These are phyloP conservation scores for Solanum gandarillasii DNA, from an alignment of 257 asterid genomes.

Conservation along the genomic window DNA sequence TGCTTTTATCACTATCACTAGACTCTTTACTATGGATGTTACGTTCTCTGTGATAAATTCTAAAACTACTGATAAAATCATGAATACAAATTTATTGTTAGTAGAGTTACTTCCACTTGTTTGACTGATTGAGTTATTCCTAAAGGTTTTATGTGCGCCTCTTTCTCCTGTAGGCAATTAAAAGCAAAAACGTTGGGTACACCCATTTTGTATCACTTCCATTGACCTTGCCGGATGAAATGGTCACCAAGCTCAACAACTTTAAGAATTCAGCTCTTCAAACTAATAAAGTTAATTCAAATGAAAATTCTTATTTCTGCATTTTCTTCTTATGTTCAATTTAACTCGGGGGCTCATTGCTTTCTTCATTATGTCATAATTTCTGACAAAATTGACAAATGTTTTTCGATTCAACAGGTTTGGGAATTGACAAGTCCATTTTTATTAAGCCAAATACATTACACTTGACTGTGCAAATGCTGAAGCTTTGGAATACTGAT, in stretches of 20 bases:
- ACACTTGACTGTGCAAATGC: constrained; percentile 92
- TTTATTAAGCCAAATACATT: constrained; percentile 77
- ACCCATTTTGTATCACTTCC: constrained; percentile 97
- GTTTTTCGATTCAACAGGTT: constrained; percentile 27
- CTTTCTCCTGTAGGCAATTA: constrained; percentile 46
- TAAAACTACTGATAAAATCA: not conserved
- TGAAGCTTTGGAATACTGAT: constrained; percentile 78
- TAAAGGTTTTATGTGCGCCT: not conserved
- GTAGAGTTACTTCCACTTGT: not conserved
- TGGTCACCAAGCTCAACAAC: constrained; percentile 54
- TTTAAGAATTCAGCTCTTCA: constrained; percentile 65
- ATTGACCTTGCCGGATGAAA: constrained; percentile 52
- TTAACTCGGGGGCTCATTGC: not conserved
- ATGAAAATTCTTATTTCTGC: not conserved
- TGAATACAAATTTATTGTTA: not conserved
- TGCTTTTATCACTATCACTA: not conserved
- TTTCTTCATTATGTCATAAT: not conserved
- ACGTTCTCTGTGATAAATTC: not conserved
- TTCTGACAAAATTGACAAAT: not conserved
- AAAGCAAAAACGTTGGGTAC: constrained; percentile 55
- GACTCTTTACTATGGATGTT: not conserved
- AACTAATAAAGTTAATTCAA: constrained; percentile 10
- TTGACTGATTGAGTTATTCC: not conserved
- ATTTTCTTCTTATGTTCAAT: not conserved
- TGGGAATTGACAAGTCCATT: constrained; percentile 71